A percentile compares a stretch with the other conserved stretches of the same genome.
Conservation (phyloP, 2,329 filamentous ascomycete species). For the Niveomyces coronatus region DNA sequence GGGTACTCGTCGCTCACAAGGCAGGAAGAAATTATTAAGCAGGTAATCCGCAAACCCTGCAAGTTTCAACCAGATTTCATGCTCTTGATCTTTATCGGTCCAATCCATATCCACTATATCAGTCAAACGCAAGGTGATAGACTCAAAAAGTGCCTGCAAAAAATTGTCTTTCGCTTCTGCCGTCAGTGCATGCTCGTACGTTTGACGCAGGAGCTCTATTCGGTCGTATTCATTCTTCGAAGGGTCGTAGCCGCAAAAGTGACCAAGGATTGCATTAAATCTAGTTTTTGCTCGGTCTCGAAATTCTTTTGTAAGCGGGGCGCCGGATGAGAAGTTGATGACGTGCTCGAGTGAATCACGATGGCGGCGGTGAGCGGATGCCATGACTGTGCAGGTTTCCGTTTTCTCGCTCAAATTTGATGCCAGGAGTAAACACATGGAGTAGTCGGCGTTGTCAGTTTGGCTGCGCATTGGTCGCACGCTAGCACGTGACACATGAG, state of each 20-base stretch:
- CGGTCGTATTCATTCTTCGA: conserved; percentile 4
- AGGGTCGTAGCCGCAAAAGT: neutral
- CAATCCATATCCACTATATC: conserved; percentile 1
- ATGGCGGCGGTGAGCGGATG: conserved; percentile 29
- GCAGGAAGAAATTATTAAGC: conserved; percentile 10
- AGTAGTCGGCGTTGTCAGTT: too few relatives aligned
- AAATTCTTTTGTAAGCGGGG: neutral
- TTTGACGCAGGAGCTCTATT: conserved; percentile 1
- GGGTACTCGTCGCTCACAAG: conserved; percentile 6
- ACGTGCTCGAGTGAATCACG: conserved; percentile 1
- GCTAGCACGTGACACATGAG: too few relatives aligned
- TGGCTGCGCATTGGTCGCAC: too few relatives aligned
- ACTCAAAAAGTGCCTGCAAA: conserved; percentile 7
- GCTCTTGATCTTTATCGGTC: neutral
- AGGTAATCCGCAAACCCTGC: conserved; percentile 10
- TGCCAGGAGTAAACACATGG: too few relatives aligned
- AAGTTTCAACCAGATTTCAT: neutral
- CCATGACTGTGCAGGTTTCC: neutral
- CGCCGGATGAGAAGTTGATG: conserved; percentile 1
- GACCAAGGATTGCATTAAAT: conserved; percentile 3
- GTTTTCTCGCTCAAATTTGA: neutral
- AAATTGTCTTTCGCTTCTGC: conserved; percentile 8
- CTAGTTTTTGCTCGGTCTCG: neutral
- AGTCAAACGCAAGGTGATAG: neutral
- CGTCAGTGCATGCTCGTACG: conserved; percentile 5